Conservation (phyloP, 441 rosid genomes). For the Jatropha multifida region DNA sequence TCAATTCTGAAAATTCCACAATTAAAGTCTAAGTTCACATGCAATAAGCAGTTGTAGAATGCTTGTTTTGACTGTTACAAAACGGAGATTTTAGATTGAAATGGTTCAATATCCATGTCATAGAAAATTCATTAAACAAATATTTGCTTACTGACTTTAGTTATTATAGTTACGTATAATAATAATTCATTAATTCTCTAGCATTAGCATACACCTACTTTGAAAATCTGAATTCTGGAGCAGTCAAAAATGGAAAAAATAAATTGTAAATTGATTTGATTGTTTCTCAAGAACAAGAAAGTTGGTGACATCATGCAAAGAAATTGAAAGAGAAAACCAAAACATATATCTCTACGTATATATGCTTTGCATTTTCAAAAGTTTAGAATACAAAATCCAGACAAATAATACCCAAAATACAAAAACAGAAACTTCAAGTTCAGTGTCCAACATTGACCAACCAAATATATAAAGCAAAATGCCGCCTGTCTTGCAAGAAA, state of each 20-base stretch:
- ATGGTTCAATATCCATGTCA: not conserved
- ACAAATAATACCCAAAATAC: too few species aligned
- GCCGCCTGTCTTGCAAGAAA: too few species aligned
- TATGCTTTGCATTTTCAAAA: too few species aligned
- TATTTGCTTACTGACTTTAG: not conserved
- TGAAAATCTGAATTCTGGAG: not conserved
- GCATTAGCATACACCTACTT: not conserved
- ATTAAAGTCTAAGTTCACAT: too few species aligned
- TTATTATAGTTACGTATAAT: not conserved
- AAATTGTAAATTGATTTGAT: too few species aligned
- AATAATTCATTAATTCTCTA: not conserved
- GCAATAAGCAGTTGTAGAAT: not conserved
- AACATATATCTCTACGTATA: too few species aligned
- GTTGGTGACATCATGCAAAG: not conserved
- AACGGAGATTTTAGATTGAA: not conserved
- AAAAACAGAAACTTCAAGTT: too few species aligned
- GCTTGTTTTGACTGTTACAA: slow-evolving; percentile 1
- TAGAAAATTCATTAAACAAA: not conserved
- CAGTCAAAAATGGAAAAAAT: not conserved
- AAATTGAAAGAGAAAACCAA: not conserved
- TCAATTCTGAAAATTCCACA: too few species aligned
- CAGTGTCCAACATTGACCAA: too few species aligned
- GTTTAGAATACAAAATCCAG: too few species aligned
- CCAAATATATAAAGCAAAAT: too few species aligned
- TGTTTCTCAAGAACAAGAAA: not conserved